These are phyloP conservation scores for Fraxinus quadrangulata DNA, from an alignment of 257 asterid genomes.

Conservation along the genomic window DNA sequence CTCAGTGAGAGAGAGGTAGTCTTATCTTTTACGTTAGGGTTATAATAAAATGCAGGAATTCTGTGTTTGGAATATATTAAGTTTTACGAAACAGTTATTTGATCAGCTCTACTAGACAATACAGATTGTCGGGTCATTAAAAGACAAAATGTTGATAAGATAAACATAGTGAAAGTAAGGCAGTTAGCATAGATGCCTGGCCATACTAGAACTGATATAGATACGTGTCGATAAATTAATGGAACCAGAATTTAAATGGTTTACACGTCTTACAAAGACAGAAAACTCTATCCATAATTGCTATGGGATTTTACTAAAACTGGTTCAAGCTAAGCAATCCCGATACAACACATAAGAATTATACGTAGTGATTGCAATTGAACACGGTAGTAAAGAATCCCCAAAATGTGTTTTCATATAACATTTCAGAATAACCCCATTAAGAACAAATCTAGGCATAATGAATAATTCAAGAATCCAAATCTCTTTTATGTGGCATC, in stretches of 20 bases:
- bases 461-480: not conserved
- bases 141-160: not conserved
- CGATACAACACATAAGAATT: not conserved
- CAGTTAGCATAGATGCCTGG: not conserved
- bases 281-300: not conserved
- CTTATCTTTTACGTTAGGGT: not conserved
- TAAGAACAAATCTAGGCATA: not conserved
- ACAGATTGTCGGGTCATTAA: not conserved
- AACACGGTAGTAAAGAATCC: not conserved
- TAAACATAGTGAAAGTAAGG: not conserved
- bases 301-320: not conserved
- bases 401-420: not conserved
- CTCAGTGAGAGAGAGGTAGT: not conserved
- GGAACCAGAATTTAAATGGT: not conserved
- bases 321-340: not conserved
- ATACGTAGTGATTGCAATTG: not conserved
- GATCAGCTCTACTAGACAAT: not conserved
- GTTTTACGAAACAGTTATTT: not conserved
- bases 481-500: not conserved
- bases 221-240: not conserved
- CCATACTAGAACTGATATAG: not conserved
- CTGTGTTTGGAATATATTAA: not conserved
- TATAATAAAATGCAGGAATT: not conserved
- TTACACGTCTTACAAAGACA: not conserved
- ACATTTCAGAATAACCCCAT: not conserved